Base-by-base conservation (phyloP, 495 filamentous ascomycete genomes). In the Cercophora scortea region DNA sequence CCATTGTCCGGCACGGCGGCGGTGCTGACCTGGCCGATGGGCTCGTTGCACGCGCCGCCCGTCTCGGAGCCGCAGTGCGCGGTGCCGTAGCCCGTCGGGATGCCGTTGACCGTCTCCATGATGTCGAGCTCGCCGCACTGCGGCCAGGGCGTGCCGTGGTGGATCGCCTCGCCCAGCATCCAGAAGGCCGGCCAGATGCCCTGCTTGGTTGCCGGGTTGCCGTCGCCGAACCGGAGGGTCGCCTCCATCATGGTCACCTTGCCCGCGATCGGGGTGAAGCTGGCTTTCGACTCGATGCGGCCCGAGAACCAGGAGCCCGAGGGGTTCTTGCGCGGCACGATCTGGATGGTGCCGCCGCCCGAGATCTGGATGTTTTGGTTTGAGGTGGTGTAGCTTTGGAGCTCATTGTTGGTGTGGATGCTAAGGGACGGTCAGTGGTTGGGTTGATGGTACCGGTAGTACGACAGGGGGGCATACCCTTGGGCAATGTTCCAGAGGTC, bases 121-220 rank as follows among this genome's bases (percentile, higher is more conserved):
- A 77, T 75, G 61, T 79, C 76, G 49, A 78, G 69, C 65, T 79
- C 76, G 54, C 75, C 76, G 64, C 71, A 71, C 16, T 32, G 48
- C 0, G 76, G 76, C 76, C 76, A 79, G n/a, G 49, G 42, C 3
- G 72, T 76, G 42, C 74, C 74, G 56, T 71, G 66, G 51, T 70
- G 70, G 51, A 79, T 65, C n/a, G 61, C 43, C 32, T 79, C 67
- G 49, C 76, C 76, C 33, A 79, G 68, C 49, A 74, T 60, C 76
- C 75, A 79, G 59, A 79, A 79, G 40, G 75, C 76, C 5, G 76
- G 76, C 77, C 77, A 80, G 32, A 80, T 57, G 12, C 77, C 77
- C 48, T 77, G 69, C 51, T 75, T 73, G 33, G 56, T 56, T 15
- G 35, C 16, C 13, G 15, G 17, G 1, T 61, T 46, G 55, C 61